Evolutionary conservation across 108 stramenopile genomes (phyloP).

Genomic region (Fragilariopsis cylindrus): DNA sequence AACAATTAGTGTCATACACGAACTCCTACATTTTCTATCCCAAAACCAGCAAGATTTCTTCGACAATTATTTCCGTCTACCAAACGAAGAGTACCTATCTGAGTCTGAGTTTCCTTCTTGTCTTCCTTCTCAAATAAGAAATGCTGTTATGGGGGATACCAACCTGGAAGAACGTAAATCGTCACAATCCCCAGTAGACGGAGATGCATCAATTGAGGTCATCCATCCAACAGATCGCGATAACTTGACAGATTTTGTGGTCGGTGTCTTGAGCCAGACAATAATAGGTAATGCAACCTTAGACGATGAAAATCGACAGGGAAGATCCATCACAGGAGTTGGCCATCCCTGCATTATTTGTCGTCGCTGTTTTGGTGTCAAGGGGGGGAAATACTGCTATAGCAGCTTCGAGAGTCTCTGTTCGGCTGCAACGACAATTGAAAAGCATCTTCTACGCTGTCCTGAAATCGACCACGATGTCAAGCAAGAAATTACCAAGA

Average conservation of each 20-base stretch:
- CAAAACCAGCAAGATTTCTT: conserved; percentile 26
- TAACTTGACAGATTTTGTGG: conserved; percentile 45
- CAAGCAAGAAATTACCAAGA: conserved; percentile 23
- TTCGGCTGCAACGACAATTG: conserved; percentile 37
- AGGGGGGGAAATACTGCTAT: conserved; percentile 53
- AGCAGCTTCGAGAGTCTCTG: conserved; percentile 39
- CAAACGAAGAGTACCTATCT: conserved; percentile 39
- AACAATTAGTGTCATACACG: conserved; percentile 17
- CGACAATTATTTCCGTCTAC: conserved; percentile 14
- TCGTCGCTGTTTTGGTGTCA: conserved; percentile 42
- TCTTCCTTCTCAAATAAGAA: conserved; percentile 3
- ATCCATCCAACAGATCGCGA: conserved; percentile 27
- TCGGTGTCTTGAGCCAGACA: conserved; percentile 40
- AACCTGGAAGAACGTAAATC: neutral
- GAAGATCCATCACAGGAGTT: conserved; percentile 25
- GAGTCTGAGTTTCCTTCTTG: conserved; percentile 14
- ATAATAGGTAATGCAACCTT: conserved; percentile 33
- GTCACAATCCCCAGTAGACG: neutral
- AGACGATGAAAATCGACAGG: conserved; percentile 29
- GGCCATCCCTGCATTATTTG: conserved; percentile 49
- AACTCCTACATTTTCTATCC: conserved; percentile 35
- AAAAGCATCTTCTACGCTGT: conserved; percentile 49
- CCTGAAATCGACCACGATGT: conserved; percentile 21
- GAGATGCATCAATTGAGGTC: conserved; percentile 8
- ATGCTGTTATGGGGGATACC: neutral